phyloP scores from a whole-genome alignment of 495 filamentous ascomycete species.

The Bryoglossum gracile region DNA sequence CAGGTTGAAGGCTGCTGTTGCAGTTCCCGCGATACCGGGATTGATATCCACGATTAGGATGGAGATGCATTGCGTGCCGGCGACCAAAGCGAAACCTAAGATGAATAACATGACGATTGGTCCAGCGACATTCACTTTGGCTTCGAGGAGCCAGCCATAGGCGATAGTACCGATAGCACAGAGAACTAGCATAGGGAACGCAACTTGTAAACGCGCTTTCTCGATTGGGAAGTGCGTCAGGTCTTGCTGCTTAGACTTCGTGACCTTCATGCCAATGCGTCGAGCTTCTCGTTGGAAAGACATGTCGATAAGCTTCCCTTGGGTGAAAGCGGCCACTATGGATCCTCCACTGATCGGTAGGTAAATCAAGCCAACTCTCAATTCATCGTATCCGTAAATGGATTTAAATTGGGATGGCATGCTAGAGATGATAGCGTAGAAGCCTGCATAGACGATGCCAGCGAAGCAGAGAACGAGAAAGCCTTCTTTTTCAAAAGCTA shows the following conservation, averaged over 20 bases:
- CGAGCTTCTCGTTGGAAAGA: slow-evolving; percentile 43
- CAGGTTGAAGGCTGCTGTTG: slow-evolving; percentile 66
- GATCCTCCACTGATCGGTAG: slow-evolving; percentile 54
- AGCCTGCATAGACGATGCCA: slow-evolving; percentile 50
- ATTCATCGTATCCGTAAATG: slow-evolving; percentile 50
- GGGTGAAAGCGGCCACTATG: slow-evolving; percentile 49
- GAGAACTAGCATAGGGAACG: slow-evolving; percentile 40
- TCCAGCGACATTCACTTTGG: slow-evolving; percentile 34
- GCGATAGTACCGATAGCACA: slow-evolving; percentile 31
- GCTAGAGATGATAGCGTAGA: slow-evolving; percentile 51
- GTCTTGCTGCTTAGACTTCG: slow-evolving; percentile 40
- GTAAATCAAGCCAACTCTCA: slow-evolving; percentile 53
- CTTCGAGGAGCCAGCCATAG: slow-evolving; percentile 54
- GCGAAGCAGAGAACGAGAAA: slow-evolving; percentile 49
- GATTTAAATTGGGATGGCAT: slow-evolving; percentile 41
- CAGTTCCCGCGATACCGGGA: slow-evolving; percentile 51
- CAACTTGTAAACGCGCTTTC: slow-evolving; percentile 51
- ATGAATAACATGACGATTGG: slow-evolving; percentile 51
- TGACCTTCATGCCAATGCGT: slow-evolving; percentile 34
- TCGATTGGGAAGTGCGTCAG: slow-evolving; percentile 57
- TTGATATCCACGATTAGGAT: slow-evolving; percentile 62
- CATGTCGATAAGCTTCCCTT: slow-evolving; percentile 47
- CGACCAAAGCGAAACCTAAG: slow-evolving; percentile 41
- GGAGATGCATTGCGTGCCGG: slow-evolving; percentile 39
- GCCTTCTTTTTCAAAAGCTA: slow-evolving; percentile 56